A percentile compares a stretch with the other conserved stretches of the same genome.
These are phyloP conservation scores for Lactifluus pinguis DNA, from an alignment of 768 basidiomycete species.

Conservation along the genomic window DNA sequence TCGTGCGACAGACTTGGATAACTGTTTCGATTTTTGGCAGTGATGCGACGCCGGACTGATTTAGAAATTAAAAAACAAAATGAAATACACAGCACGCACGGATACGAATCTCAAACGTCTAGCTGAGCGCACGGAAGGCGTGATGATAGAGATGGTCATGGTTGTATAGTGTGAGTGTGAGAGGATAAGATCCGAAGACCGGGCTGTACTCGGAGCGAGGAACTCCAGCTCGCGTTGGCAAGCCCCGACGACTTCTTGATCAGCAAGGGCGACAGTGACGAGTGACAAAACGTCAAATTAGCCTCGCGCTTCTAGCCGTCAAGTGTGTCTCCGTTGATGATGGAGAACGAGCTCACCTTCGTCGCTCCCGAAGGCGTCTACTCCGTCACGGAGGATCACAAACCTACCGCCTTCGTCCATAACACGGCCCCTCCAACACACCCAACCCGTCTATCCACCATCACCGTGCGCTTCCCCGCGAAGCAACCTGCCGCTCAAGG, in stretches of 20 bases:
- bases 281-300: background rate
- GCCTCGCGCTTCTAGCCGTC: constrained; percentile 3
- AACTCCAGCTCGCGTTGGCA: background rate
- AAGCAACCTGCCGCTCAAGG: constrained; percentile 51
- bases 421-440: constrained; percentile 32
- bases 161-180: constrained; percentile 11
- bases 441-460: constrained; percentile 55
- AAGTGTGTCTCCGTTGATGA: constrained; percentile 17
- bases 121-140: constrained; percentile 17
- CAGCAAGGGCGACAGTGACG: constrained; percentile 2
- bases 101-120: constrained; percentile 9
- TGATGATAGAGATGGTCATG: constrained; percentile 23
- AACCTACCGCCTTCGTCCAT: constrained; percentile 40
- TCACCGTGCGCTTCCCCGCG: constrained; percentile 54
- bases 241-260: constrained; percentile 17
- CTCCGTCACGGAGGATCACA: constrained; percentile 81
- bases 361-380: constrained; percentile 88
- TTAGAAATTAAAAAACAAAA: background rate
- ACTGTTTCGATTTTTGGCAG: background rate
- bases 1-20: constrained; percentile 4
- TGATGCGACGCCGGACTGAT: background rate
- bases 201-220: background rate
- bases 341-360: constrained; percentile 81
- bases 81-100: background rate
- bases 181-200: constrained; percentile 23